Evolutionary conservation across 495 filamentous ascomycete species (phyloP).

Genomic region (Alectoria sarmentosa): DNA sequence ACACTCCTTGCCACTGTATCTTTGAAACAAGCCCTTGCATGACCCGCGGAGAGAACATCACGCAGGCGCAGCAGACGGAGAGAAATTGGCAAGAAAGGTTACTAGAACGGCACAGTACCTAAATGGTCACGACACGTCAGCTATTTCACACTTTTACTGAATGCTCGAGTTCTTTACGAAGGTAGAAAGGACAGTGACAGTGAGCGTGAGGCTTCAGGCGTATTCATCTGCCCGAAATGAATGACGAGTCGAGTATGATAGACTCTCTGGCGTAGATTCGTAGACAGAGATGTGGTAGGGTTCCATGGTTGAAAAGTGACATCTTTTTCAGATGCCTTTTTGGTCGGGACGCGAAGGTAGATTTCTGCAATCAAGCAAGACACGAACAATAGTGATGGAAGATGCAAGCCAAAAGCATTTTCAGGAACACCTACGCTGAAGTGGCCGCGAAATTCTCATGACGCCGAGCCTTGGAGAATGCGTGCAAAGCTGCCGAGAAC

Average conservation of each 20-base stretch:
- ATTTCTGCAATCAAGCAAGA: no score
- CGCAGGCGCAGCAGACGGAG: background rate
- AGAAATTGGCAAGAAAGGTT: background rate
- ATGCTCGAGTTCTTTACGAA: background rate
- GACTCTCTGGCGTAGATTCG: no score
- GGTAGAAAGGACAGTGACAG: background rate
- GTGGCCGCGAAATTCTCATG: conserved; percentile 35
- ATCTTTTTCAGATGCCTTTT: no score
- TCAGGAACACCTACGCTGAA: conserved; percentile 10
- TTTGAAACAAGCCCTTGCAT: background rate
- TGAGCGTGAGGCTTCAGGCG: no score
- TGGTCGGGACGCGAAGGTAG: no score
- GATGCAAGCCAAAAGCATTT: background rate
- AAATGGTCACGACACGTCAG: background rate
- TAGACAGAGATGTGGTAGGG: no score
- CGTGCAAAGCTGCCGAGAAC: conserved; percentile 29
- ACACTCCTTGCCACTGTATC: background rate
- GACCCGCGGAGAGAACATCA: background rate
- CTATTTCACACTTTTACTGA: background rate
- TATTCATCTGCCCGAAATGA: no score
- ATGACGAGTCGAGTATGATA: no score
- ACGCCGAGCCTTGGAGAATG: conserved; percentile 32
- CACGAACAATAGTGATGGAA: no score
- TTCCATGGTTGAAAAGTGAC: no score
- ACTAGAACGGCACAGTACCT: background rate